phyloP scores from a whole-genome alignment of 306 rosid species.

The Prunus davidiana region DNA sequence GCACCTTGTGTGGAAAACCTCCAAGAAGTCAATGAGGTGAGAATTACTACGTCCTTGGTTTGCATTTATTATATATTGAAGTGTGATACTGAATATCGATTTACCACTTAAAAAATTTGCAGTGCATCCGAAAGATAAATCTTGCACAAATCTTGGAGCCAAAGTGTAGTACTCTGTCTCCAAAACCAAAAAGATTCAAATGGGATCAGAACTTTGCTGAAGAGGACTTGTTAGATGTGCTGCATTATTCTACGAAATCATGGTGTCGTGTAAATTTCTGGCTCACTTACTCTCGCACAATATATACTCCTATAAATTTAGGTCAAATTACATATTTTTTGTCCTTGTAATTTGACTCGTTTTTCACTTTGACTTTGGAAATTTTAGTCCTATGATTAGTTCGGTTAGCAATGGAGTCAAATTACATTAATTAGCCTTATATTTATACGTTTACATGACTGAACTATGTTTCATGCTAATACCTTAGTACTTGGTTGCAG shows the following conservation, averaged over 20 bases:
- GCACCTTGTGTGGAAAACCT: background rate
- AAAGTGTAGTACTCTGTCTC: slow-evolving; percentile 18
- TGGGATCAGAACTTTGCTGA: background rate
- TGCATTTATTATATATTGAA: background rate
- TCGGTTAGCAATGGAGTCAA: too few relatives aligned
- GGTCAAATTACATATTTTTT: too few relatives aligned
- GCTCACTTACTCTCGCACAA: background rate
- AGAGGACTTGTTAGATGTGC: background rate
- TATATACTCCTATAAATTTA: too few relatives aligned
- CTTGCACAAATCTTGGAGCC: slow-evolving; percentile 32
- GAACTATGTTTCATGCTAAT: too few relatives aligned
- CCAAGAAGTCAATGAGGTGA: background rate
- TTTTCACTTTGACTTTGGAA: too few relatives aligned
- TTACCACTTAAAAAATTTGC: background rate
- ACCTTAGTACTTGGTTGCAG: too few relatives aligned
- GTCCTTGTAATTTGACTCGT: too few relatives aligned
- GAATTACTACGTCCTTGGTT: background rate
- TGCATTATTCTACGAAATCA: background rate
- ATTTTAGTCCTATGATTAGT: too few relatives aligned
- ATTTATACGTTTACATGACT: too few relatives aligned
- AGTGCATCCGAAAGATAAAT: slow-evolving; percentile 33
- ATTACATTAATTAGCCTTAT: too few relatives aligned
- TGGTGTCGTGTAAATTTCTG: slow-evolving; percentile 3
- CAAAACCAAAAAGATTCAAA: slow-evolving; percentile 10
- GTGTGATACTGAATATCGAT: background rate